Conservation (phyloP, 768 basidiomycete species). For the Amanita exitialis region DNA sequence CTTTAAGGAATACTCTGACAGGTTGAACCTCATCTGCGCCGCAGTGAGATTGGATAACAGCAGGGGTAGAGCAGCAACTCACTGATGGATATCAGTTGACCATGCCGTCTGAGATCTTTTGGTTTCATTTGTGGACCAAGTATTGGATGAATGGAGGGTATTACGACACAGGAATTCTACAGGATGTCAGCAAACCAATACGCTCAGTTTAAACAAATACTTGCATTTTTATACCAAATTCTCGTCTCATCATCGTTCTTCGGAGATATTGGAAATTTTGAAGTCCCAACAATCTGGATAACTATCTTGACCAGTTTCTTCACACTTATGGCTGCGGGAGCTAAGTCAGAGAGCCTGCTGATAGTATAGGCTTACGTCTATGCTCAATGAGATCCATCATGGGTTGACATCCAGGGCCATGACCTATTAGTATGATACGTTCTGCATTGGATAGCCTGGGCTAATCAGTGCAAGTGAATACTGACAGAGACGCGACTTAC, state of each 20-base stretch:
- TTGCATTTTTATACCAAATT: conserved; percentile 66
- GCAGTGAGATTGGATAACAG: not conserved
- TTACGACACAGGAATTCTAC: conserved; percentile 63
- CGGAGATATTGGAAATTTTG: conserved; percentile 43
- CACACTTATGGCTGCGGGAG: conserved; percentile 22
- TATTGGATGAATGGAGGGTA: conserved; percentile 54
- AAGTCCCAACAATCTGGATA: conserved; percentile 69
- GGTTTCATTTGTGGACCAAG: conserved; percentile 28
- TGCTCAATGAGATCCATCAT: conserved; percentile 65
- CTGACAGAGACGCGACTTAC: conserved; percentile 35
- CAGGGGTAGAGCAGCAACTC: conserved; percentile 10
- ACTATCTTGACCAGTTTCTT: conserved; percentile 59
- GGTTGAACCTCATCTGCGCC: conserved; percentile 56
- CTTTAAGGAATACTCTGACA: conserved; percentile 62
- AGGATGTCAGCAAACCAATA: conserved; percentile 3
- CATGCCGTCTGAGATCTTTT: conserved; percentile 51
- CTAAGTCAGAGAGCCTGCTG: not conserved
- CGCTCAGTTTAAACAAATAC: conserved; percentile 6
- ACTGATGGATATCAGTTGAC: conserved; percentile 57
- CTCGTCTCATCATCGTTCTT: conserved; percentile 45
- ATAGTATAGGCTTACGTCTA: conserved; percentile 40
- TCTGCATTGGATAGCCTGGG: conserved; percentile 65
- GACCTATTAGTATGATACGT: conserved; percentile 74
- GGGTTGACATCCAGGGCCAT: conserved; percentile 74
- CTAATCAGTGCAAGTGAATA: not conserved